Percentiles rank a stretch among this genome's conserved stretches.
Conservation (phyloP, 495 filamentous ascomycete species). For the Aspergillus leporis region DNA sequence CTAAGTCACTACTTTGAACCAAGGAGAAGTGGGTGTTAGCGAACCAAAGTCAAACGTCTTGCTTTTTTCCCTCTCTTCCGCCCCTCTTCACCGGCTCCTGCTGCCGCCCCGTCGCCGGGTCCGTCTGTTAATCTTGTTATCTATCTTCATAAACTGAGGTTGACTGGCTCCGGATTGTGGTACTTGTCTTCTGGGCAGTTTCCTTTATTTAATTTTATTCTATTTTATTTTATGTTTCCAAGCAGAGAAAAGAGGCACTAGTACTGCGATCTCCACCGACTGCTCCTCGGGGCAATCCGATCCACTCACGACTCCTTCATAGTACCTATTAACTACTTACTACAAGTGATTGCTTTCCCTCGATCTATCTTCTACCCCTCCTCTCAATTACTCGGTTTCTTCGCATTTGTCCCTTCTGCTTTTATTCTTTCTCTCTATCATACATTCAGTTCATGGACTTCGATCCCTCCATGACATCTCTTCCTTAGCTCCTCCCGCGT, state of each 20-base stretch:
- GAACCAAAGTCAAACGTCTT: conserved; percentile 13
- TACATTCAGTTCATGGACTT: background rate
- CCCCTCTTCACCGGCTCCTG: conserved; percentile 11
- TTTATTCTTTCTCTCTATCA: conserved; percentile 9
- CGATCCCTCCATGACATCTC: conserved; percentile 13
- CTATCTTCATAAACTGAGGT: conserved; percentile 16
- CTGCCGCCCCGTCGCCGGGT: conserved; percentile 25
- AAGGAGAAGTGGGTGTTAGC: conserved; percentile 6
- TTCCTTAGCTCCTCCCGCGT: conserved; percentile 7
- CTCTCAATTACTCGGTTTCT: conserved; percentile 16
- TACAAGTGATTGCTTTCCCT: conserved; percentile 16
- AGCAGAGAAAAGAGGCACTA: background rate
- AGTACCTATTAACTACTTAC: conserved; percentile 14
- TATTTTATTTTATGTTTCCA: background rate
- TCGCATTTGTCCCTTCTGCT: conserved; percentile 10
- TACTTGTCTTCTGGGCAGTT: conserved; percentile 11
- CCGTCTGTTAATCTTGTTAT: conserved; percentile 22
- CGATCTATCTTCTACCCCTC: conserved; percentile 18
- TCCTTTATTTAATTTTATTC: conserved; percentile 15
- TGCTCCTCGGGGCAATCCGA: conserved; percentile 24
- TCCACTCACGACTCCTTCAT: conserved; percentile 21
- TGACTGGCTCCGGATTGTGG: conserved; percentile 23
- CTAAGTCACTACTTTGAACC: conserved; percentile 16
- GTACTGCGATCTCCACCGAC: conserved; percentile 20
- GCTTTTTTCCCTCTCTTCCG: conserved; percentile 9